Percentiles rank a stretch among this genome's conserved stretches.
These are phyloP conservation scores for Plantago elongata DNA, from an alignment of 257 asterid genomes.

Conservation along the genomic window DNA sequence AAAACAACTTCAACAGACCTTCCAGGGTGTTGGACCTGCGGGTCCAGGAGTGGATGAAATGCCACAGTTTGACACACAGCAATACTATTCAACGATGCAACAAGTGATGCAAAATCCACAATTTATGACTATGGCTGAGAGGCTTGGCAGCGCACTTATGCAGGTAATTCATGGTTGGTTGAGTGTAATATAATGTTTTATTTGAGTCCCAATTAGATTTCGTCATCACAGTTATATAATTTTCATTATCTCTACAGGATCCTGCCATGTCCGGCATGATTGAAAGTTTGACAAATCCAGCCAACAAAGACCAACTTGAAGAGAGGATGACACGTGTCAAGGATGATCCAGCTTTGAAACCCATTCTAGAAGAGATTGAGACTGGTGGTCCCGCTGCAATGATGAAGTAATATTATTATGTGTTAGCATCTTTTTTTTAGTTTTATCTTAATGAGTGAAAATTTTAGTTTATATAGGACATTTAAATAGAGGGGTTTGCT, in stretches of 20 bases:
- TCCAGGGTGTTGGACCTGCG: slow-evolving; percentile 78
- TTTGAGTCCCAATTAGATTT: slow-evolving; percentile 13
- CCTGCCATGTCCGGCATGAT: slow-evolving; percentile 92
- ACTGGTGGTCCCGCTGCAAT: slow-evolving; percentile 98
- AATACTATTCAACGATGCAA: slow-evolving; percentile 85
- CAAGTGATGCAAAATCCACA: slow-evolving; percentile 99
- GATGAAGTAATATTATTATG: slow-evolving; percentile 75
- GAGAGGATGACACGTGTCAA: slow-evolving; percentile 78
- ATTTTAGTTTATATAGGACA: neutral
- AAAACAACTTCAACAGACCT: slow-evolving; percentile 89
- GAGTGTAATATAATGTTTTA: slow-evolving; percentile 5
- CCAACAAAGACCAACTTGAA: slow-evolving; percentile 76
- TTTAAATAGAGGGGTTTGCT: neutral
- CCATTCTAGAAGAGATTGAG: slow-evolving; percentile 93
- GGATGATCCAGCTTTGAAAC: slow-evolving; percentile 95
- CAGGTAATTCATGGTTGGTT: slow-evolving; percentile 46
- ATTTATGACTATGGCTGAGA: slow-evolving; percentile 94
- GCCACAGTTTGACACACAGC: slow-evolving; percentile 85
- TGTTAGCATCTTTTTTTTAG: neutral
- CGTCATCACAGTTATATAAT: neutral
- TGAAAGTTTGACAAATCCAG: slow-evolving; percentile 81
- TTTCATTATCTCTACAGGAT: slow-evolving; percentile 33
- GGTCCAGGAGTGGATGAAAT: slow-evolving; percentile 58
- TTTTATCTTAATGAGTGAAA: neutral
- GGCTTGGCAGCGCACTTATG: slow-evolving; percentile 78